These are phyloP conservation scores for Hyaloscypha hepaticicola DNA, from an alignment of 495 filamentous ascomycete species.

Conservation along the genomic window DNA sequence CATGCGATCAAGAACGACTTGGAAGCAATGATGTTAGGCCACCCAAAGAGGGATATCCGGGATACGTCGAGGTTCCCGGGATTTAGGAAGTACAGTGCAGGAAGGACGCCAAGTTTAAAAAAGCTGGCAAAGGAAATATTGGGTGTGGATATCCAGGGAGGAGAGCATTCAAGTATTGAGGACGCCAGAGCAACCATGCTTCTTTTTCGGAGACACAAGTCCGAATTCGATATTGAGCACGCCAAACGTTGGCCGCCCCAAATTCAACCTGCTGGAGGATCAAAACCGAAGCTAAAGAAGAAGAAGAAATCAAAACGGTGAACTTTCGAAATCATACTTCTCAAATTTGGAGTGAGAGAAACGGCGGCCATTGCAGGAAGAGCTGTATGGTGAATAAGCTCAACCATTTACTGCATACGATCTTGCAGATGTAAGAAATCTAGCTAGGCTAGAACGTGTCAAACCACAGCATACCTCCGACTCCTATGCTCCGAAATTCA, in stretches of 20 bases:
- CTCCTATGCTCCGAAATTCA: background rate
- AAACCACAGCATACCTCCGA: background rate
- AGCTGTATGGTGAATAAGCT: background rate
- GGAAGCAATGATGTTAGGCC: constrained; percentile 68
- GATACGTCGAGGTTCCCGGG: constrained; percentile 78
- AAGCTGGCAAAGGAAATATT: constrained; percentile 74
- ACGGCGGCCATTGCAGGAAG: background rate
- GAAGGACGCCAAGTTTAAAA: constrained; percentile 75
- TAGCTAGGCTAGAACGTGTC: background rate
- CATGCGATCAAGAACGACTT: constrained; percentile 91
- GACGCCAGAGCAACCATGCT: constrained; percentile 90
- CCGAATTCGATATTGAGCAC: constrained; percentile 78
- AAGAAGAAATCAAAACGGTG: constrained; percentile 27
- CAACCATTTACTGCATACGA: constrained; percentile 2
- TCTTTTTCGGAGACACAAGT: constrained; percentile 77
- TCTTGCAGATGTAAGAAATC: background rate
- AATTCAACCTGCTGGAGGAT: constrained; percentile 36
- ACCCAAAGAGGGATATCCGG: constrained; percentile 72
- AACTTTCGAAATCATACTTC: too few species aligned
- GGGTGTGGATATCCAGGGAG: constrained; percentile 65
- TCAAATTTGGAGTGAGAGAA: too few species aligned
- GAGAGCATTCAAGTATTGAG: constrained; percentile 63
- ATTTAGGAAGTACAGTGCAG: constrained; percentile 71
- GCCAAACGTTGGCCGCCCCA: constrained; percentile 58
- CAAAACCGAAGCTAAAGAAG: constrained; percentile 37